Conservation (phyloP, 306 rosid genomes). For the Ochetophila trinervis region DNA sequence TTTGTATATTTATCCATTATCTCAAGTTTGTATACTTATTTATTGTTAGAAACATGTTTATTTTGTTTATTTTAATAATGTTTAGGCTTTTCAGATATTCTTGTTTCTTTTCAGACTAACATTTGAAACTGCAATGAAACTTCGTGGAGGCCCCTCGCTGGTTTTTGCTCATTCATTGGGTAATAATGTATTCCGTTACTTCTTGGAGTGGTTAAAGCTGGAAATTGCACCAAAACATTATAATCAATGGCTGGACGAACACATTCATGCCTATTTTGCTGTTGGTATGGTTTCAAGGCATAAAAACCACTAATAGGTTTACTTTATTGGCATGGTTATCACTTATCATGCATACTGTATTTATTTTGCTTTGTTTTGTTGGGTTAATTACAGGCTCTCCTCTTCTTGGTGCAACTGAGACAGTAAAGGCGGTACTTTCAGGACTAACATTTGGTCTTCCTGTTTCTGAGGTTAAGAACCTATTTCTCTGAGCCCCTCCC, state of each 20-base stretch:
- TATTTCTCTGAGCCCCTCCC: slow-evolving; percentile 7
- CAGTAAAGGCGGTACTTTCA: slow-evolving; percentile 85
- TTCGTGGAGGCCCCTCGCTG: slow-evolving; percentile 94
- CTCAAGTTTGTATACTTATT: not conserved
- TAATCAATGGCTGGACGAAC: slow-evolving; percentile 77
- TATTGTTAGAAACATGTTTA: slow-evolving; percentile 6
- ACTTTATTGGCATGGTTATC: slow-evolving; percentile 7
- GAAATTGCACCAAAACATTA: slow-evolving; percentile 97
- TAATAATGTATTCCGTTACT: slow-evolving; percentile 84
- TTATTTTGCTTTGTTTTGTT: slow-evolving; percentile 30
- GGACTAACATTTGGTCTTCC: slow-evolving; percentile 92
- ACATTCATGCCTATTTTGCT: slow-evolving; percentile 94
- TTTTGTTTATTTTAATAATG: slow-evolving; percentile 17
- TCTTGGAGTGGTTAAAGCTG: slow-evolving; percentile 96
- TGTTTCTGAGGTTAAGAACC: slow-evolving; percentile 74
- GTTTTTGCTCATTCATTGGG: slow-evolving; percentile 98
- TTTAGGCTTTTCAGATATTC: slow-evolving; percentile 20
- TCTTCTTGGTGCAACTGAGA: slow-evolving; percentile 85
- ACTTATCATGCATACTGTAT: slow-evolving; percentile 12
- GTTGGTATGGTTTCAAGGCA: slow-evolving; percentile 63
- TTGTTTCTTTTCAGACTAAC: slow-evolving; percentile 62
- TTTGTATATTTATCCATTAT: slow-evolving; percentile 36
- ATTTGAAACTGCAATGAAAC: slow-evolving; percentile 86
- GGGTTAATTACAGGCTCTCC: slow-evolving; percentile 64
- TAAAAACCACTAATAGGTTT: slow-evolving; percentile 13